These are phyloP conservation scores for Penicillium olsonii DNA, from an alignment of 2,329 filamentous ascomycete genomes.

Conservation along the genomic window DNA sequence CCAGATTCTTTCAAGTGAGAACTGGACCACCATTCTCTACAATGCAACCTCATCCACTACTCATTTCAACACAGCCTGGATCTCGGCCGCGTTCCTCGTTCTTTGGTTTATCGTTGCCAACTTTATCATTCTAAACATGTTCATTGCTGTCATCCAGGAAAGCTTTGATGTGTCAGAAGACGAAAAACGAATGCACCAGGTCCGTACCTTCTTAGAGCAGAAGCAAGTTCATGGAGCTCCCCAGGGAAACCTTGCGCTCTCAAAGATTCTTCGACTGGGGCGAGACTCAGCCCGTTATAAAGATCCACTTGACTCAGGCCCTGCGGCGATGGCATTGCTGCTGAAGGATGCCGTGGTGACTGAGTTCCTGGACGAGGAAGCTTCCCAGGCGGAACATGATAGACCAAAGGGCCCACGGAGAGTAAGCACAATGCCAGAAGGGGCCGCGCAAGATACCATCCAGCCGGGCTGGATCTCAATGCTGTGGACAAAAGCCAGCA, in stretches of 20 bases:
- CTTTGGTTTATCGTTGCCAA: constrained; percentile 95
- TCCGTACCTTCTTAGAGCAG: constrained; percentile 89
- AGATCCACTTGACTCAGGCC: constrained; percentile 90
- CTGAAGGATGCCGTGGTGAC: constrained; percentile 93
- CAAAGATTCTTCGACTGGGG: constrained; percentile 62
- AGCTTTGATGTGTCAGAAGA: constrained; percentile 99
- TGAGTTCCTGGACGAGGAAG: constrained; percentile 84
- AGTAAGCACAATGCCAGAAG: constrained; percentile 31
- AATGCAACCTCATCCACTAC: constrained; percentile 71
- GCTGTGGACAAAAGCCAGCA: constrained; percentile 62
- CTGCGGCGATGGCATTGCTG: constrained; percentile 91
- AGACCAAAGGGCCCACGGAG: constrained; percentile 29
- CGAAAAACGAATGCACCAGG: constrained; percentile 94
- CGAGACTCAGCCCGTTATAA: constrained; percentile 62
- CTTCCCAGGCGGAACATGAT: constrained; percentile 10
- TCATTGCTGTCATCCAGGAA: constrained; percentile 99
- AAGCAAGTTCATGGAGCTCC: constrained; percentile 74
- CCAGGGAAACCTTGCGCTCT: constrained; percentile 67
- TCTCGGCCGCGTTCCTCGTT: constrained; percentile 86
- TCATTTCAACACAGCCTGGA: constrained; percentile 75
- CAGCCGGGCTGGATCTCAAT: constrained; percentile 62
- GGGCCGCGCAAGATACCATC: constrained; percentile 44
- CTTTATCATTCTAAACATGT: constrained; percentile 98
- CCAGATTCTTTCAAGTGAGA: constrained; percentile 90
- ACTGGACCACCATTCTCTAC: constrained; percentile 91